phyloP scores from a whole-genome alignment of 108 stramenopile genomes.

The Mayamaea pseudoterrestris region DNA sequence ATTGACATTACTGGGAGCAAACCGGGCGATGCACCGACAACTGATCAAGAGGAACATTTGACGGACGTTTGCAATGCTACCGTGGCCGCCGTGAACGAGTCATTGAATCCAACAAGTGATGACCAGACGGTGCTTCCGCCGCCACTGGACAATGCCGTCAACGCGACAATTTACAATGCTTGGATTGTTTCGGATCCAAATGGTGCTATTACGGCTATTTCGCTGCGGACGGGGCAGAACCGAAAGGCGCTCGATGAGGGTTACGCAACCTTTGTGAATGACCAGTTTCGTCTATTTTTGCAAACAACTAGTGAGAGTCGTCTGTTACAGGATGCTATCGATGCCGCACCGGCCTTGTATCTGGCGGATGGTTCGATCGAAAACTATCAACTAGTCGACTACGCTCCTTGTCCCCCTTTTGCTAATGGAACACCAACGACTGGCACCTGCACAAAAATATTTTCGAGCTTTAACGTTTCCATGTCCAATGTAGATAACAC shows the following conservation, averaged over 20 bases:
- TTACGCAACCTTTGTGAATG: conserved; percentile 15
- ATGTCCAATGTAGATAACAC: no score
- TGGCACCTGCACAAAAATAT: no score
- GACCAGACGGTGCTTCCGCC: background rate
- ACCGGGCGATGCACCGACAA: conserved; percentile 14
- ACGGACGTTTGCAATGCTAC: conserved; percentile 13
- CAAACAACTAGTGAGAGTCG: background rate
- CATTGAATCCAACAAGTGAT: background rate
- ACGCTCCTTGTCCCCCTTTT: conserved; percentile 16
- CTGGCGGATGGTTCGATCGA: background rate
- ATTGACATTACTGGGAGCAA: conserved; percentile 21
- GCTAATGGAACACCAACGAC: background rate
- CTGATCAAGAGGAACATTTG: conserved; percentile 9
- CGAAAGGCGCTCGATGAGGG: conserved; percentile 17
- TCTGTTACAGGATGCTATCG: background rate
- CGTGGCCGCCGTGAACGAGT: background rate
- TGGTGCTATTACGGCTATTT: conserved; percentile 7
- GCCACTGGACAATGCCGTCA: background rate
- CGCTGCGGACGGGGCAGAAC: conserved; percentile 12
- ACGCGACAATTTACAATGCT: conserved; percentile 17
- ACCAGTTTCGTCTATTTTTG: background rate
- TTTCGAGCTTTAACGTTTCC: no score
- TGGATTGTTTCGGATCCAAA: conserved; percentile 18
- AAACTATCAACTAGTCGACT: conserved; percentile 12
- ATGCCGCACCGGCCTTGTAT: conserved; percentile 2